Evolutionary conservation across 108 stramenopile genomes (phyloP).

Genomic region (Aurantiochytrium sp.): DNA sequence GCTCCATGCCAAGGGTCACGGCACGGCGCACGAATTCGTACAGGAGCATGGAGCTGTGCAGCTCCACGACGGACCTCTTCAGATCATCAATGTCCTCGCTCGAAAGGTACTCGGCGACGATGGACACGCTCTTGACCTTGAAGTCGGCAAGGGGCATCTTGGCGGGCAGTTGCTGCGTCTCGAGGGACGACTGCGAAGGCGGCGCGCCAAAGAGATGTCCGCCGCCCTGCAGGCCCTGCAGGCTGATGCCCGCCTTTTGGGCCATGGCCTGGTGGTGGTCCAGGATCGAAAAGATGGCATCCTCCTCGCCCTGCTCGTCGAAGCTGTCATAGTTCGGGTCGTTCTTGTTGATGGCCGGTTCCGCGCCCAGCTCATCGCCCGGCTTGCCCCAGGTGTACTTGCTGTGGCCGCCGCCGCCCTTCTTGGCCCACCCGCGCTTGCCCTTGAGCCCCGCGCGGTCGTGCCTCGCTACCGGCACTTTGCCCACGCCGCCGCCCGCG

Average conservation of each 20-base stretch:
- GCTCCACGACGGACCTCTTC: conserved; percentile 14
- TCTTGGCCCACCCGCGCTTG: conserved; percentile 15
- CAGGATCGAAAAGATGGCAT: not conserved
- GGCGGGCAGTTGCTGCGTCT: not conserved
- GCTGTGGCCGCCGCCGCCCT: conserved; percentile 15
- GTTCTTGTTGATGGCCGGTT: not conserved
- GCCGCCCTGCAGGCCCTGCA: not conserved
- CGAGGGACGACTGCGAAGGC: not conserved
- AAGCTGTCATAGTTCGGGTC: conserved; percentile 18
- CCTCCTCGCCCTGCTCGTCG: not conserved
- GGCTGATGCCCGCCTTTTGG: not conserved
- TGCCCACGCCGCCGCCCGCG: not conserved
- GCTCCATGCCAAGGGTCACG: conserved; percentile 66
- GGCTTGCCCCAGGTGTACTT: conserved; percentile 14
- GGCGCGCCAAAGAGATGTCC: not conserved
- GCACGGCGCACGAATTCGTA: conserved; percentile 66
- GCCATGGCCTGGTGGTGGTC: not conserved
- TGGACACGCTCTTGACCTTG: not conserved
- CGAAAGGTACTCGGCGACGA: not conserved
- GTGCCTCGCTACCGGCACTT: not conserved
- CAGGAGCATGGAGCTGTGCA: conserved; percentile 20
- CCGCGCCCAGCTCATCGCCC: not conserved
- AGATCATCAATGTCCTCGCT: conserved; percentile 19
- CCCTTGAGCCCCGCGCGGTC: conserved; percentile 15
- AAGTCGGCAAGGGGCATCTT: conserved; percentile 16